Evolutionary conservation across 306 rosid species (phyloP), one percentile per base, ranked within the genome.

Genomic region (Crotalaria pallida): DNA sequence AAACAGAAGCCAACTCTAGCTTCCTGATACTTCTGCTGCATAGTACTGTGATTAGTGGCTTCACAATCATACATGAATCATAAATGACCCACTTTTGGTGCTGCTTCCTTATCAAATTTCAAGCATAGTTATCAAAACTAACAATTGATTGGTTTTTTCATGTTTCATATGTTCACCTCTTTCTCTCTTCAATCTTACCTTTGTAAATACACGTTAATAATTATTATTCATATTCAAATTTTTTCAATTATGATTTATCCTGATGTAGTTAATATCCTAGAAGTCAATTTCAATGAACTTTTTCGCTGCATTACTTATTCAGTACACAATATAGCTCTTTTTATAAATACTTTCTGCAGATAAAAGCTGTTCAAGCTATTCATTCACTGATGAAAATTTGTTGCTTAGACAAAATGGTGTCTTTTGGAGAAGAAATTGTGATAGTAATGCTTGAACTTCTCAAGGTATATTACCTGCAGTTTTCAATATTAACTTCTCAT

Each of bases 391-490:
- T 68, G 19, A 6, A 13, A 2, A 76, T 27, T 6, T 76, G 65
- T 31, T 41, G 55, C 53, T n/a, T 49, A 24, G 65, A 67, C 6
- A 43, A 19, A 7, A 21, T 58, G 1, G 6, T 33, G n/a, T 12
- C 58, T 26, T 13, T 38, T 13, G 51, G 6, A 5, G 57, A 36
- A 4, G 15, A 22, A 1, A 22, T 68, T 43, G 29, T 36, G 65
- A 3, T 22, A 40, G n/a, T 12, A 27, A 6, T 72, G 47, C 74
- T 72, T 40, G 18, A 10, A 49, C 5, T 72, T 58, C 65, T 78
- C 2, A 19, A 71, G 78, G 82, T 78, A 58, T n/a, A 53, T 40
- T 15, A 21, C 52, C 56, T 24, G 12, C 22, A 73, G 36, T 10
- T 50, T 50, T 49, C 55, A 6, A n/a, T 50, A 52, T 38, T 55